A percentile compares a stretch with the other conserved stretches of the same genome.
Evolutionary conservation across 2,329 filamentous ascomycete genomes (phyloP).

Genomic region (Fusarium drepaniforme): DNA sequence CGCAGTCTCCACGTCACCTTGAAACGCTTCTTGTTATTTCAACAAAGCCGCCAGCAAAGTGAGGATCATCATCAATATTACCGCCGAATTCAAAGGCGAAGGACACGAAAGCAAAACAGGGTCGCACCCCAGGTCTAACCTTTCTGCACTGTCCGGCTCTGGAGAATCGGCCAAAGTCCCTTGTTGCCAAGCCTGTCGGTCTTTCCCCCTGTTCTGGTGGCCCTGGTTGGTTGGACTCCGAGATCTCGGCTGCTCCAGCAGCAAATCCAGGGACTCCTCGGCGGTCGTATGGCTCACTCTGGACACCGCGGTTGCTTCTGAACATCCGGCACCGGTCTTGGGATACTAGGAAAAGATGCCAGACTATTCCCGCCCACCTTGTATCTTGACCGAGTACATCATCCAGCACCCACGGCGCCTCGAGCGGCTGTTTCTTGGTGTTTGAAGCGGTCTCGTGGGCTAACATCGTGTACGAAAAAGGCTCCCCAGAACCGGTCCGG

Average conservation of each 20-base stretch:
- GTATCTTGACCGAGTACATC: conserved; percentile 3
- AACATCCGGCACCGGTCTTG: not conserved
- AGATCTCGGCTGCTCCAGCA: conserved; percentile 37
- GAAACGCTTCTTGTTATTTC: conserved; percentile 1
- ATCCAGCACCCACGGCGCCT: conserved; percentile 22
- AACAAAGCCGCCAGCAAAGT: conserved; percentile 8
- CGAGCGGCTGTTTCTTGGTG: conserved; percentile 31
- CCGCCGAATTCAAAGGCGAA: conserved; percentile 13
- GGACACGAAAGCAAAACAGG: conserved; percentile 20
- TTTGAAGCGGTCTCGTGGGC: conserved; percentile 27
- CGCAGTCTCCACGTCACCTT: not conserved
- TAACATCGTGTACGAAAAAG: conserved; percentile 20
- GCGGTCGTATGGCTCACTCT: conserved; percentile 8
- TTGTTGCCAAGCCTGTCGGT: conserved; percentile 39
- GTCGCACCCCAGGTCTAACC: conserved; percentile 24
- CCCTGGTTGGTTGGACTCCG: conserved; percentile 24
- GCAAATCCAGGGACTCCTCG: conserved; percentile 33
- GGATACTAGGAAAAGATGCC: not conserved
- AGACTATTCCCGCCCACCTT: not conserved
- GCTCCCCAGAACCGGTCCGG: conserved; percentile 37
- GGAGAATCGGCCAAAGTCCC: conserved; percentile 20
- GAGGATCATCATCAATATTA: conserved; percentile 26
- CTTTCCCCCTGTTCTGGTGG: conserved; percentile 30
- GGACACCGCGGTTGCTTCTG: not conserved
- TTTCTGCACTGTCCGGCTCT: conserved; percentile 28